Evolutionary conservation across 2,329 filamentous ascomycete species (phyloP), one percentile per base, ranked within the genome.

Genomic region (Exophiala sp.): DNA sequence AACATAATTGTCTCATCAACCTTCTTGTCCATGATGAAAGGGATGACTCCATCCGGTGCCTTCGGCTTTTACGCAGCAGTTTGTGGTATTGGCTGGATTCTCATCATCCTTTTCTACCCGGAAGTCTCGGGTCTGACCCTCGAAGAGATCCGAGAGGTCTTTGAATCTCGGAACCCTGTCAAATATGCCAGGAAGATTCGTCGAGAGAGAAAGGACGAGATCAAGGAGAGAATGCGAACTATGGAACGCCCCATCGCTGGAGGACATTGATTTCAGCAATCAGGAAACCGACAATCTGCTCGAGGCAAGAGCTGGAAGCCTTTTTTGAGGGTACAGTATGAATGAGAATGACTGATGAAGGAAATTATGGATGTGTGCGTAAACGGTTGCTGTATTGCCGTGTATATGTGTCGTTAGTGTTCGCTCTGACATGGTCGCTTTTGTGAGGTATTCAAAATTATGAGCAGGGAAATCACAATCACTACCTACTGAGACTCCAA

Each of bases 1-100:
- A 97, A 97, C 68, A 94, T 95, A 57, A 69, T 94, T 18, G 79
- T 96, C 1, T 91, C 90, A 0, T 73, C 95, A 55, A 94, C 89
- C 0, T 97, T 96, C 65, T 68, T 97, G 65, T 90, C 90, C 0
- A 80, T 96, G 76, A 90, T 96, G 86, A 83, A 91, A 57, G 71
- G 75, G 8, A 66, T 95, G 60, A 86, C 82, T 5, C 86, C 90
- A 1, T 76, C 79, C 4, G 86, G 84, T 74, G 94, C 91, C 0
- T 96, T 96, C 74, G 79, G 82, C 0, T 69, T 88, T 14, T 96
- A 96, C 71, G 86, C 87, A 0, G 64, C 69, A 0, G 75, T 96
- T 1, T 96, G 91, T 67, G 70, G 74, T 1, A 65, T 72, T 2
- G 89, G 89, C 0, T 94, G 88, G 79, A 65, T 78, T 20, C 72